Evolutionary conservation across 2,329 filamentous ascomycete genomes (phyloP), one percentile per base, ranked within the genome.

Genomic region (Lecanicillium sp.): DNA sequence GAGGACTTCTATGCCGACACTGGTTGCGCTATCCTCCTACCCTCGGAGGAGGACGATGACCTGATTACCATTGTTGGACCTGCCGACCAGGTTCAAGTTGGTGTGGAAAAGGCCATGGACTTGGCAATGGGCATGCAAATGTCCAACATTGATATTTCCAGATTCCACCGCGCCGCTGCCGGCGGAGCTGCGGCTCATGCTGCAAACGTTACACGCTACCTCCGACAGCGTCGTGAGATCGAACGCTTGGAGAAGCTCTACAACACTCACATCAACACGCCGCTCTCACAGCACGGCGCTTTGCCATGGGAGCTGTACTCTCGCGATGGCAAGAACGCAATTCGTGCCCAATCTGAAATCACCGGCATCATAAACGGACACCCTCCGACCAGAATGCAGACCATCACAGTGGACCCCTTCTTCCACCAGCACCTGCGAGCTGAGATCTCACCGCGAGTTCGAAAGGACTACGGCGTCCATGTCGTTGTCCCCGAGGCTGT

Each of bases 1-100:
- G 79, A 96, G 42, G 79, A 95, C 33, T 96, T 98, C 68, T 79
- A 96, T 47, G 74, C 81, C 33, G 79, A 95, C 54, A 97, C 92
- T 42, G 90, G 90, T 46, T 98, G 92, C 61, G 78, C 84, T 31
- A 82, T 97, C 43, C 76, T 97, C 41, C 64, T 97, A 33, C 90
- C 87, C 7, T 72, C 72, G 18, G 78, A 82, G 17, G 79, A 86
- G 38, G 85, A 92, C 41, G 85, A 87, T 33, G 87, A 95, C 52
- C 79, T 79, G 30, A 76, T 97, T 33, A 90, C 87, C 20, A 77
- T 98, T 46, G 79, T 94, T 46, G 92, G 92, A 3, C 87, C 84
- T 14, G 65, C 79, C 7, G 77, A 84, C 46, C 78, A 77, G 51
- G 78, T 97, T 40, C 72, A 84, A 45, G 70, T 71, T 46, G 92